Percentiles rank a stretch among this genome's conserved stretches.
These are phyloP conservation scores for Rutstroemia sp. DNA, from an alignment of 2,329 filamentous ascomycete genomes.

Conservation along the genomic window DNA sequence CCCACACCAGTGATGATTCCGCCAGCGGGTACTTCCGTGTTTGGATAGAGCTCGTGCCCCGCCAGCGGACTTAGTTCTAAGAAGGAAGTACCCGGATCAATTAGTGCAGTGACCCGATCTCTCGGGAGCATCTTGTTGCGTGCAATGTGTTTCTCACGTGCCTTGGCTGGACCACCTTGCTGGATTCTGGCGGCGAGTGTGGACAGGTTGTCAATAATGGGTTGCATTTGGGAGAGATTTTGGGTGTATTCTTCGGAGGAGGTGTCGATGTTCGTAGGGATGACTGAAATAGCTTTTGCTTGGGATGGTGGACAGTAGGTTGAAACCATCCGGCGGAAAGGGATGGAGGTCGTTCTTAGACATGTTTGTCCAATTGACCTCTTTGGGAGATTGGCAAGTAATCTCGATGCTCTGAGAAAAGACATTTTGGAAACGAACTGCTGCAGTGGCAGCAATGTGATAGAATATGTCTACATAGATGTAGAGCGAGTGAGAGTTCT, in stretches of 20 bases:
- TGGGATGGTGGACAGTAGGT: conserved; percentile 77
- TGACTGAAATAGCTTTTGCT: conserved; percentile 71
- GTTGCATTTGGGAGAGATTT: conserved; percentile 71
- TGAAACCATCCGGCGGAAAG: conserved; percentile 41
- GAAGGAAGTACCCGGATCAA: conserved; percentile 86
- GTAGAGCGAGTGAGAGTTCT: neutral
- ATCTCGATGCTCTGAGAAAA: conserved; percentile 39
- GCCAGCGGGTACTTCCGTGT: conserved; percentile 79
- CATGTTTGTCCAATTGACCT: conserved; percentile 33
- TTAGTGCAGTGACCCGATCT: conserved; percentile 77
- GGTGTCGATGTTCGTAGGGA: conserved; percentile 70
- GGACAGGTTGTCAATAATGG: conserved; percentile 61
- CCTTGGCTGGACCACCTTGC: conserved; percentile 71
- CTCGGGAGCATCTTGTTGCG: conserved; percentile 91
- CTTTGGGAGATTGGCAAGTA: conserved; percentile 38
- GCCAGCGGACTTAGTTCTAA: conserved; percentile 91
- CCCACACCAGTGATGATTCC: conserved; percentile 92
- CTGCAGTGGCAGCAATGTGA: conserved; percentile 15
- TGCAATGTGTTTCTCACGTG: conserved; percentile 77
- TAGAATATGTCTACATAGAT: conserved; percentile 15
- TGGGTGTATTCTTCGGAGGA: conserved; percentile 72
- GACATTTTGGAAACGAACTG: conserved; percentile 35
- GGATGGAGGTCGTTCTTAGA: conserved; percentile 19
- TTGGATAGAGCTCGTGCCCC: conserved; percentile 76
- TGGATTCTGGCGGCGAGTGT: conserved; percentile 64